A percentile compares a stretch with the other conserved stretches of the same genome.
phyloP scores from a whole-genome alignment of 352 stramenopile genomes.

The Phytopythium mirpurense region DNA sequence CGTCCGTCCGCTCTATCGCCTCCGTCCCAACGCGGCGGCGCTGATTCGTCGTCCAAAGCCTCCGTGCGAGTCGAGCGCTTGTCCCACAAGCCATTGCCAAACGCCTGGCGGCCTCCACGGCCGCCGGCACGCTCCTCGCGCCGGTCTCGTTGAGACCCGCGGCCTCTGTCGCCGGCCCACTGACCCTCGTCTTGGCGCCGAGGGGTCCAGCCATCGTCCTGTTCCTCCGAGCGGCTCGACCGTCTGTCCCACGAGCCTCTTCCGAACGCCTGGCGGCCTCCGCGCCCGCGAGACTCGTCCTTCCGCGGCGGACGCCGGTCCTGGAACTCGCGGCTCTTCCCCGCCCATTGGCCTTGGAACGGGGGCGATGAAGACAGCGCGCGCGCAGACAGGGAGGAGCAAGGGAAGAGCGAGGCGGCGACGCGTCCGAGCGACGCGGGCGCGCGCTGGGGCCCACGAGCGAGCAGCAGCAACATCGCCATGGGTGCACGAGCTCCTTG shows the following conservation, averaged over 20 bases:
- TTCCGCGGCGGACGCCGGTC: background rate
- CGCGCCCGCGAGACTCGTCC: background rate
- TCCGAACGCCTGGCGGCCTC: background rate
- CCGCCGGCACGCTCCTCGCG: background rate
- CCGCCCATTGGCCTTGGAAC: background rate
- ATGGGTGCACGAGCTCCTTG: too few species aligned
- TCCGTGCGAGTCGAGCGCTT: too few species aligned
- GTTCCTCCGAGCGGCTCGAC: background rate
- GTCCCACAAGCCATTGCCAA: too few species aligned
- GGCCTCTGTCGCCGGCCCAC: too few species aligned
- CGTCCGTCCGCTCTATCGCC: background rate
- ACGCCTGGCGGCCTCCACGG: background rate
- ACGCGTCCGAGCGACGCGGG: background rate
- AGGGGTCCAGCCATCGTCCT: too few species aligned
- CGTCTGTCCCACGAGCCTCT: background rate
- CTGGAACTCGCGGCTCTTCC: background rate
- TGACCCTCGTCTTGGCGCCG: too few species aligned
- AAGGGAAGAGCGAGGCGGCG: background rate
- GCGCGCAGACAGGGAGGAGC: background rate
- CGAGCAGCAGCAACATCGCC: background rate
- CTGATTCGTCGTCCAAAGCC: too few species aligned
- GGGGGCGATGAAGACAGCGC: constrained; percentile 1
- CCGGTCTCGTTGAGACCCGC: too few species aligned
- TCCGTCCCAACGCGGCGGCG: too few species aligned
- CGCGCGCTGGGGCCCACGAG: background rate